phyloP scores from a whole-genome alignment of 352 stramenopile genomes.

The Globisporangium cederbergense region DNA sequence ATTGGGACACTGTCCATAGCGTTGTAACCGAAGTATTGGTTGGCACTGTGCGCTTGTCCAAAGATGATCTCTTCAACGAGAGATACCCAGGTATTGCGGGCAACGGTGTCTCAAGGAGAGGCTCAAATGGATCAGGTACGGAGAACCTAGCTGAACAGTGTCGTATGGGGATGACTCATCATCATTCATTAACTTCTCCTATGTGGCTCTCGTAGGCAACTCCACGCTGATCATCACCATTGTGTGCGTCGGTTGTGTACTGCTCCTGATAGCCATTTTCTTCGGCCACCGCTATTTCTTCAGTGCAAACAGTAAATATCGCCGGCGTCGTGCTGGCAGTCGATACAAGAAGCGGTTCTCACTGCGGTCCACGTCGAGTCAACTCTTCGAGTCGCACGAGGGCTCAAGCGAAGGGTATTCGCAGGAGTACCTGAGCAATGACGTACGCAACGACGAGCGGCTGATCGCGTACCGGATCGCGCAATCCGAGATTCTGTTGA shows the following conservation, averaged over 20 bases:
- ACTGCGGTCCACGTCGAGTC: conserved; percentile 19
- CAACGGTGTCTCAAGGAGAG: not conserved
- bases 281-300: not conserved
- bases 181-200: not conserved
- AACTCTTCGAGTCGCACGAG: conserved; percentile 13
- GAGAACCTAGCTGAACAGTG: too few relatives aligned
- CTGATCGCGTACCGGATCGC: conserved; percentile 49
- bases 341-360: conserved; percentile 15
- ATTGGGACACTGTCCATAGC: too few relatives aligned
- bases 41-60: not conserved
- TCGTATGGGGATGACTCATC: not conserved
- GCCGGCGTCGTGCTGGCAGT: conserved; percentile 7
- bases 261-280: not conserved
- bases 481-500: conserved; percentile 43
- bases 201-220: not conserved
- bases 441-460: conserved; percentile 64
- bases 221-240: conserved; percentile 2
- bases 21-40: too few relatives aligned
- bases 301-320: not conserved
- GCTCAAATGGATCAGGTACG: not conserved
- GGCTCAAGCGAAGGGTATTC: conserved; percentile 9
- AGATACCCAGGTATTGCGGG: not conserved
- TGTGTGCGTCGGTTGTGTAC: not conserved
- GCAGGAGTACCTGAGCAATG: conserved; percentile 41
- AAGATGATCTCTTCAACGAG: conserved; percentile 4